Conservation (phyloP, 2,329 filamentous ascomycete species). For the Ophiostoma sp. region DNA sequence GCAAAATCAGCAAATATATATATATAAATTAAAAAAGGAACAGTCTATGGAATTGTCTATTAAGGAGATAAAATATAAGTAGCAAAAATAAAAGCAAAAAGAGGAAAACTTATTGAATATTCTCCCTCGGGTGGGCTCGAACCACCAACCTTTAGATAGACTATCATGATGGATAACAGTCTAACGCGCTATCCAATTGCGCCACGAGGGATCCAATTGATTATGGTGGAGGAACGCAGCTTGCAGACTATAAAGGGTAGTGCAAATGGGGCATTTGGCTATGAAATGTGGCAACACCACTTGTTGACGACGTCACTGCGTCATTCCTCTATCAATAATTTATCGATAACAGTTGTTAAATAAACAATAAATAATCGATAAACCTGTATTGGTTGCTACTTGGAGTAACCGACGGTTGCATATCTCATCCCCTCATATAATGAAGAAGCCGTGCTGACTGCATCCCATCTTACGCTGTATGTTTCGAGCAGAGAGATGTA, state of each 20-base stretch:
- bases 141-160: slow-evolving; percentile 30
- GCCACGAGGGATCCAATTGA: slow-evolving; percentile 27
- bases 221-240: neutral
- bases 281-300: neutral
- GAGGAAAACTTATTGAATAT: slow-evolving; percentile 15
- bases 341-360: too few relatives aligned
- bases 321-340: too few relatives aligned
- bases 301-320: too few relatives aligned
- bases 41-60: too few relatives aligned
- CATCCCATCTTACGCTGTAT: too few relatives aligned
- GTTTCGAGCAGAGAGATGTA: neutral
- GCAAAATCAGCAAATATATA: too few relatives aligned
- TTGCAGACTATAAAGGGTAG: neutral
- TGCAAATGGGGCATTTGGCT: neutral
- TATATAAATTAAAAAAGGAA: too few relatives aligned
- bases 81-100: neutral
- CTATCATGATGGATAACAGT: slow-evolving; percentile 27
- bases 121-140: slow-evolving; percentile 29
- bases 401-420: too few relatives aligned
- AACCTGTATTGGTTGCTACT: too few relatives aligned
- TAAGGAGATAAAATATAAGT: neutral
- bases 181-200: slow-evolving; percentile 30
- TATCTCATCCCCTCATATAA: too few relatives aligned
- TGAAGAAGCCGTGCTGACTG: too few relatives aligned
- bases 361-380: too few relatives aligned